Base-by-base conservation (phyloP, 371 early-diverging fungal species). In the Haplosporangium sp. region DNA sequence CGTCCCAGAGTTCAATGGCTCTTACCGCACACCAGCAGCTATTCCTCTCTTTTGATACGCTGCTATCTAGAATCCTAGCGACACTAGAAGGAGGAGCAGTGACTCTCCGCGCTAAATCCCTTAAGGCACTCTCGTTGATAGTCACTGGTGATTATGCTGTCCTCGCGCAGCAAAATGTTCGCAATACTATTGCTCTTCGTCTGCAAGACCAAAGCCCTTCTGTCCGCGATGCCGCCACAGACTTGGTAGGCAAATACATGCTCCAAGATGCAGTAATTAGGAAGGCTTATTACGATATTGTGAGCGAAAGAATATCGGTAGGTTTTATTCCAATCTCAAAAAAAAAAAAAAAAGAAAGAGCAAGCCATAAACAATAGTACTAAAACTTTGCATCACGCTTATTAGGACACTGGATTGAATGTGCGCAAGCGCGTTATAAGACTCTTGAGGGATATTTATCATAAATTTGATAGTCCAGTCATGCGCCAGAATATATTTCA, bases 171-270 rank as follows among this genome's bases (percentile, higher is more conserved):
- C 69, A 74, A 13, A 91, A 86, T 45, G 89, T 96, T 38, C 90
- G 89, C 37, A 84, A 78, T n/a, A 88, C 93, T 0, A 89, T 98
- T 35, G 83, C 91, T 27, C 88, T 90, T 27, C 87, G 95, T 13
- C 76, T 97, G 15, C 88, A 92, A 55, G 98, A 98, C 71, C 83
- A 84, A 37, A 96, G 97, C 10, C 90, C 96, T 15, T 87, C 91
- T 13, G 98, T 98, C 1, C 90, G 98, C 44, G 97, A 97, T 85
- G 94, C 94, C 9, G 95, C 97, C 3, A 88, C 97, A 9, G 96
- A 97, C 44, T 82, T 97, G 15, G 85, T 97, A 4, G 95, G 97
- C 9, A 93, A 90, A 63, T 95, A 94, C 74, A 76, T 96, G 45
- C 75, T 89, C 9, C 87, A 87, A 62, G 89, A 92, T 47, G 82